Percentiles rank a stretch among this genome's conserved stretches.
Evolutionary conservation across 495 filamentous ascomycete genomes (phyloP).

Genomic region (Gamarada debralockiae): DNA sequence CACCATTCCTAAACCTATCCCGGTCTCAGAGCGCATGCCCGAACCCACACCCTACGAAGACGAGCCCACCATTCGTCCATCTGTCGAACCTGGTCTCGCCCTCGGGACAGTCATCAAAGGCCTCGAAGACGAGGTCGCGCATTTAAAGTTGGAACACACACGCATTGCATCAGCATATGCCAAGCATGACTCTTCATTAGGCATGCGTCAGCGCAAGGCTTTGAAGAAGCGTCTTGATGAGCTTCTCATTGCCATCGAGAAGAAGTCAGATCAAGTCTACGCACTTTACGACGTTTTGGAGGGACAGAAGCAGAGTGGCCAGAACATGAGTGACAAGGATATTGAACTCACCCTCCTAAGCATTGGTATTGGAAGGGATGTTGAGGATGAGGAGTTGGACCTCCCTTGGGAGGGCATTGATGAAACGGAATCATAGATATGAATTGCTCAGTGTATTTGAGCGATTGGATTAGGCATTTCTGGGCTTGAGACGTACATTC

Average conservation of each 20-base stretch:
- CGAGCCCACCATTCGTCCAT: constrained; percentile 73
- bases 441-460: too few species aligned
- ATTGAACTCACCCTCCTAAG: constrained; percentile 59
- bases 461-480: too few species aligned
- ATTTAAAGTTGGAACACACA: constrained; percentile 66
- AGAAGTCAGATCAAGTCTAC: constrained; percentile 86
- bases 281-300: constrained; percentile 86
- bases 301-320: constrained; percentile 63
- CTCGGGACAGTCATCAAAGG: constrained; percentile 77
- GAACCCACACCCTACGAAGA: constrained; percentile 50
- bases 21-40: constrained; percentile 65
- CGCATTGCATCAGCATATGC: constrained; percentile 58
- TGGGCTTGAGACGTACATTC: too few species aligned
- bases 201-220: constrained; percentile 63
- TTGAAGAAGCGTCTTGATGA: constrained; percentile 61
- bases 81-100: constrained; percentile 68
- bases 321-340: constrained; percentile 61
- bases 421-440: too few species aligned
- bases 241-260: constrained; percentile 62
- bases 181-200: constrained; percentile 62
- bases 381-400: too few species aligned
- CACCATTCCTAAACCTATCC: constrained; percentile 61
- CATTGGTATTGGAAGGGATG: not conserved
- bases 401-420: too few species aligned
- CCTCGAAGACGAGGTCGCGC: constrained; percentile 76